Evolutionary conservation across 345 rosid species (phyloP), one percentile per base, ranked within the genome.

Genomic region (Bruguiera gymnorhiza): DNA sequence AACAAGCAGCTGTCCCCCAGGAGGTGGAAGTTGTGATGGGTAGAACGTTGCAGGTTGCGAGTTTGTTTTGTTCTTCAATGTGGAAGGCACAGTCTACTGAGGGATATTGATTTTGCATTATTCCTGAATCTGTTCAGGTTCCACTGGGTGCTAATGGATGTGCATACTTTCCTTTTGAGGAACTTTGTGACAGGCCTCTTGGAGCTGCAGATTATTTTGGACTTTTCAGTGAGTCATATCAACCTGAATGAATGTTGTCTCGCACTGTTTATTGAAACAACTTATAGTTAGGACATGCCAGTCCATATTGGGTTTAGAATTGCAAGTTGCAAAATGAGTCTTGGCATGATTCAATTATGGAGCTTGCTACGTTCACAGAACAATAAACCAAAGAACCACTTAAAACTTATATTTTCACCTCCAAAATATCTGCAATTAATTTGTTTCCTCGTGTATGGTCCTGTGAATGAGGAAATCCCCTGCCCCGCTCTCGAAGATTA

Each of bases 161-260:
- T 75, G 98, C 99, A 57, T 92, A 85, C 84, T 90, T 95, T 83
- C 70, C 84, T 62, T 95, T 95, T 57, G 91, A 92, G 76, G 99
- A 90, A 31, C 84, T 92, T 67, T 95, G 99, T 39, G 97, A 95
- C 70, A 85, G 68, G 62, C 99, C 99, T 70, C 97, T 95, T 48
- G 98, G 99, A 74, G 94, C 99, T 76, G 98, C 99, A 2, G 99
- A 95, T 75, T 95, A 95, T 79, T 87, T 95, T 60, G 99, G 99
- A 72, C 81, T 95, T 69, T 95, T 78, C 83, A 95, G 99, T 95
- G 83, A 86, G 99, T 83, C 61, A 72, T 78, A 6, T 65, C 11
- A 52, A 63, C 55, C 68, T 27, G 32, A 18, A 52, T 57, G 8
- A 50, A 71, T 31, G 62, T 62, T 70, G 52, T 27, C 29, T 16